Conservation (phyloP, 1,284 basidiomycete genomes). For the Agaricales sp. region DNA sequence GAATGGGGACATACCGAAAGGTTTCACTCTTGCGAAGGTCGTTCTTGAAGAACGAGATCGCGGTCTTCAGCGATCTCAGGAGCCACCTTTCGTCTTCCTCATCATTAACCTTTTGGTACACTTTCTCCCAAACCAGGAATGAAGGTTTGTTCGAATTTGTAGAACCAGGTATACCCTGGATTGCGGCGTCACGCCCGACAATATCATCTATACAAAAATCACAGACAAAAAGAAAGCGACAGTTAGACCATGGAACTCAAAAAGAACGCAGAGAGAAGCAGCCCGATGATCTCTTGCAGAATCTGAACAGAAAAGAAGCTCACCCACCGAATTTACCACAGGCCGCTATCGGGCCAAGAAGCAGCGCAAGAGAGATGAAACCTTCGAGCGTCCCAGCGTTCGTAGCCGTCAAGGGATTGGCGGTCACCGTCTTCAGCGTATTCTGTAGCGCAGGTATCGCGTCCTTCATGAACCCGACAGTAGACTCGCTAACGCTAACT, state of each 20-base stretch:
- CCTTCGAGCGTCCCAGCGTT: conserved; percentile 71
- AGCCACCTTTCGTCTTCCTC: conserved; percentile 72
- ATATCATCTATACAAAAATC: conserved; percentile 19
- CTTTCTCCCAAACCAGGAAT: conserved; percentile 81
- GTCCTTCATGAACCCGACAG: conserved; percentile 37
- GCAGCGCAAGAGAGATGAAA: conserved; percentile 64
- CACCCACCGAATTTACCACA: conserved; percentile 43
- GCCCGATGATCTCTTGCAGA: too few relatives aligned
- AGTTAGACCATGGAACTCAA: conserved; percentile 7
- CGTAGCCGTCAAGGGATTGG: conserved; percentile 43
- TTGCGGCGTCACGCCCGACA: conserved; percentile 27
- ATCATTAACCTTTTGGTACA: conserved; percentile 64
- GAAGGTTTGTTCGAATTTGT: conserved; percentile 58
- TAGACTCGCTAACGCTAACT: conserved; percentile 25
- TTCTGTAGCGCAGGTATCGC: conserved; percentile 57
- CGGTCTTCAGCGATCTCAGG: conserved; percentile 51
- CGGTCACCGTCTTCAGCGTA: conserved; percentile 54
- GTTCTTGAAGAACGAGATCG: conserved; percentile 36
- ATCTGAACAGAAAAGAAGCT: too few relatives aligned
- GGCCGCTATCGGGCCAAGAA: conserved; percentile 49
- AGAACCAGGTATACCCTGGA: conserved; percentile 29
- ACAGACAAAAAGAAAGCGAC: conserved; percentile 18
- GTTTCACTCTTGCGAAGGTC: conserved; percentile 48
- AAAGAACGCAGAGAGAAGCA: conserved; percentile 3
- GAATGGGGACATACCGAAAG: conserved; percentile 36